These are phyloP conservation scores for Pseudogymnoascus sp. DNA, from an alignment of 2,329 filamentous ascomycete genomes.

Conservation along the genomic window DNA sequence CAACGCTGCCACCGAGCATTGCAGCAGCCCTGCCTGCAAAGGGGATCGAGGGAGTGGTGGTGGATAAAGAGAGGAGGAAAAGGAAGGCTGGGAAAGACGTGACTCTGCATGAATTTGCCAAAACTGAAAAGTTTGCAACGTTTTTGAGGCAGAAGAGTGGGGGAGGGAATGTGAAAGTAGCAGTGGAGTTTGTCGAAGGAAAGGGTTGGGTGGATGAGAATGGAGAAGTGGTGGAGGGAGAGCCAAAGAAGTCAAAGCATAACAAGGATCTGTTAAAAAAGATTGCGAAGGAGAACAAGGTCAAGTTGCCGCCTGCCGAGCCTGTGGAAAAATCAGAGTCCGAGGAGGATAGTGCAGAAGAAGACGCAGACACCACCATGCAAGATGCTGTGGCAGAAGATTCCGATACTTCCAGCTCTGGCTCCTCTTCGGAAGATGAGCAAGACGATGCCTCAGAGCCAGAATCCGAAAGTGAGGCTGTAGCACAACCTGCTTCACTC, in stretches of 20 bases:
- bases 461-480: slow-evolving; percentile 13
- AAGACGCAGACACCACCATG: slow-evolving; percentile 5
- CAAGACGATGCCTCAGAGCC: slow-evolving; percentile 6
- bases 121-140: slow-evolving; percentile 72
- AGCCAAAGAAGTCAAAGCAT: slow-evolving; percentile 22
- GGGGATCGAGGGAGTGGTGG: slow-evolving; percentile 28
- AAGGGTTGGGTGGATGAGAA: slow-evolving; percentile 81
- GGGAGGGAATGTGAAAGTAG: slow-evolving; percentile 35
- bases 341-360: slow-evolving; percentile 12
- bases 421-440: slow-evolving; percentile 22
- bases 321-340: background rate
- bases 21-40: slow-evolving; percentile 32
- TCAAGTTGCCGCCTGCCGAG: background rate
- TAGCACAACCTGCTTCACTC: slow-evolving; percentile 16
- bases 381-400: slow-evolving; percentile 10
- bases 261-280: slow-evolving; percentile 7
- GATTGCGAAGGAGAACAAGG: slow-evolving; percentile 4
- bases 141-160: slow-evolving; percentile 58
- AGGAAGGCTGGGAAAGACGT: slow-evolving; percentile 56
- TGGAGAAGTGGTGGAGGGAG: slow-evolving; percentile 65
- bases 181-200: slow-evolving; percentile 67
- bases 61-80: slow-evolving; percentile 48
- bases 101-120: slow-evolving; percentile 82
- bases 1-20: slow-evolving; percentile 59
- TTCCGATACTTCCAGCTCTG: slow-evolving; percentile 22